Percentiles rank a stretch among this genome's conserved stretches.
phyloP scores from a whole-genome alignment of 805 yeast species.

The Huiozyma naganishii region DNA sequence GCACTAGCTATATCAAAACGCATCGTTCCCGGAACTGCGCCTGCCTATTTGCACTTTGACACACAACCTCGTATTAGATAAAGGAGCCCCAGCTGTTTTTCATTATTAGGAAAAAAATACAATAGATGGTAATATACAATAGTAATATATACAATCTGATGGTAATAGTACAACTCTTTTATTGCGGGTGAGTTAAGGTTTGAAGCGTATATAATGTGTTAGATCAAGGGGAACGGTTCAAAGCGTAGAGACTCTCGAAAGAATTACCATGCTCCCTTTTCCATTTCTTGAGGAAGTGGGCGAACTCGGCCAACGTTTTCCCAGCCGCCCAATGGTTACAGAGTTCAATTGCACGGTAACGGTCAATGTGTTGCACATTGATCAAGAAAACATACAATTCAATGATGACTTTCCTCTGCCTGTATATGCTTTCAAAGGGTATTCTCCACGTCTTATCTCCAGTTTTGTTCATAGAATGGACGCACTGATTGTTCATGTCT shows the following conservation, averaged over 20 bases:
- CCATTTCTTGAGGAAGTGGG: slow-evolving; percentile 16
- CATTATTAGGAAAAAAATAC: too few relatives aligned
- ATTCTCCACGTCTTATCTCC: slow-evolving; percentile 22
- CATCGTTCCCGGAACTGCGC: too few relatives aligned
- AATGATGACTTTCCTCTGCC: slow-evolving; percentile 21
- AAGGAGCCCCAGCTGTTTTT: too few relatives aligned
- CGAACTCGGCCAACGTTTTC: slow-evolving; percentile 6
- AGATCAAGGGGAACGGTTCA: too few relatives aligned
- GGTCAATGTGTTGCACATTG: slow-evolving; percentile 13
- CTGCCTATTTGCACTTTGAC: too few relatives aligned
- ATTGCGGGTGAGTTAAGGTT: too few relatives aligned
- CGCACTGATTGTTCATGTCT: slow-evolving; percentile 17
- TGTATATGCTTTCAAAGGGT: slow-evolving; percentile 15
- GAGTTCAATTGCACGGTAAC: slow-evolving; percentile 19
- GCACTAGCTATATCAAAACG: too few relatives aligned
- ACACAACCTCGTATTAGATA: too few relatives aligned
- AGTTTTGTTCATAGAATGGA: slow-evolving; percentile 25
- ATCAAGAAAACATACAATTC: slow-evolving; percentile 24
- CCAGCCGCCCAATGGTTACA: slow-evolving; percentile 11
- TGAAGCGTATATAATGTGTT: too few relatives aligned
- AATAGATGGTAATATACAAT: too few relatives aligned
- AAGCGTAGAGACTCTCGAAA: slow-evolving; percentile 3
- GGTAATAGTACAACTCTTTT: too few relatives aligned
- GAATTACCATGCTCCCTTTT: slow-evolving; percentile 12
- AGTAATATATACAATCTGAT: too few relatives aligned